A percentile compares a stretch with the other conserved stretches of the same genome.
These are phyloP conservation scores for Pestalotiopsis sp. DNA, from an alignment of 2,329 filamentous ascomycete species.

Conservation along the genomic window DNA sequence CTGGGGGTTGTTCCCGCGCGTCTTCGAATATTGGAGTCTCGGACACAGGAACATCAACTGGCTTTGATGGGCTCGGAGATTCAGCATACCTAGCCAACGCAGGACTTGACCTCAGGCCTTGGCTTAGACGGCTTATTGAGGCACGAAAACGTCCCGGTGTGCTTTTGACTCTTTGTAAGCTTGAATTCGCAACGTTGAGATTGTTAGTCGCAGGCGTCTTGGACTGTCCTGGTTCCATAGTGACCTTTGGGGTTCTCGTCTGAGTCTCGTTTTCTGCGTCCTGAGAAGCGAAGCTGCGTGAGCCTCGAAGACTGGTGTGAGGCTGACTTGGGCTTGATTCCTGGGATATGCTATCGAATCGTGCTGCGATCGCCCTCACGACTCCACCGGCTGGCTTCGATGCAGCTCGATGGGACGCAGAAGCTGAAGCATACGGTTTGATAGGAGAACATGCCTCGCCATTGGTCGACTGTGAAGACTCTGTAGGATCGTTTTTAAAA, in stretches of 20 bases:
- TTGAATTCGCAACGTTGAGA: background rate
- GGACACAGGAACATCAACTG: background rate
- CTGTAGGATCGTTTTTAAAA: background rate
- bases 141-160: background rate
- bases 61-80: background rate
- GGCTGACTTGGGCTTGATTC: slow-evolving; percentile 21
- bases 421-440: slow-evolving; percentile 10
- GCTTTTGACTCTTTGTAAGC: background rate
- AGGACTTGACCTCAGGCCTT: slow-evolving; percentile 6
- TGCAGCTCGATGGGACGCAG: slow-evolving; percentile 20
- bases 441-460: slow-evolving; percentile 9
- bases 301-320: slow-evolving; percentile 16
- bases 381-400: slow-evolving; percentile 30
- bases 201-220: background rate
- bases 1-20: slow-evolving; percentile 20
- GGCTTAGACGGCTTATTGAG: background rate
- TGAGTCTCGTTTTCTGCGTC: slow-evolving; percentile 22
- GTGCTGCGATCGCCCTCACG: slow-evolving; percentile 54
- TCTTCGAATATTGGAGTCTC: slow-evolving; percentile 16
- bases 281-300: slow-evolving; percentile 22
- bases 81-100: background rate
- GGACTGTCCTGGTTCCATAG: background rate
- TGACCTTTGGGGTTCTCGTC: background rate
- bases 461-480: slow-evolving; percentile 5
- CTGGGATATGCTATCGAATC: slow-evolving; percentile 45